Base-by-base conservation (phyloP, 2,329 filamentous ascomycete genomes). In the Leptographium flavum region DNA sequence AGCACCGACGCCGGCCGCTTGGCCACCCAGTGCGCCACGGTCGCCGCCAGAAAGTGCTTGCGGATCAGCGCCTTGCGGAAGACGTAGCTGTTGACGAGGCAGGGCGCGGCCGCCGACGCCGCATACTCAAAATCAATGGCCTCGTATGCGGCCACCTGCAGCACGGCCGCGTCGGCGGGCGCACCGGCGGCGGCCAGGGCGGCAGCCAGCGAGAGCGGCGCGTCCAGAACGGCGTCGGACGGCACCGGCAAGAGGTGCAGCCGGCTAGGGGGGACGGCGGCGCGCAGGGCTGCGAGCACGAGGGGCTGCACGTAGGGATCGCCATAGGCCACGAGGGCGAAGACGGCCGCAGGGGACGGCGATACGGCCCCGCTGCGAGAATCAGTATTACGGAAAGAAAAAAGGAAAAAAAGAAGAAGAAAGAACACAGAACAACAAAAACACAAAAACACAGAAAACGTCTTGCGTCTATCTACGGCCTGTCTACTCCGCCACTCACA, bases 61-160 rank as follows among this genome's bases (percentile, higher is more conserved):
- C 92, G 78, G 55, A 96, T 96, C 19, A 98, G 70, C 0, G 92
- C 92, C 68, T 96, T 96, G 56, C 92, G 83, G 59, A 96, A 93
- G 58, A 95, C 75, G 63, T 95, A 96, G 57, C 86, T 85, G 63
- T 95, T 96, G 54, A 85, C 71, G 2, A 94, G 68, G 11, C 73
- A 76, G 0, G 75, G 77, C 0, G 63, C 58, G 0, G 82, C 64
- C 53, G 86, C 69, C 2, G 68, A 60, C 47, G 83, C 69, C 17
- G 83, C 73, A 55, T 82, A 77, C 45, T 84, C 79, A 60, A 94
- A 96, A 58, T 94, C 84, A 48, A 96, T 75, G 36, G 75, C 70
- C 62, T 98, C 92, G 63, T 98, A 98, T 30, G 83, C 76, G 3
- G 78, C 75, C 58, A 94, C 88, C 60, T 95, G 84, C 3, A 98